A percentile compares a stretch with the other conserved stretches of the same genome.
Evolutionary conservation across 768 basidiomycete species (phyloP).

Genomic region (Candolleomyces eurysporus): DNA sequence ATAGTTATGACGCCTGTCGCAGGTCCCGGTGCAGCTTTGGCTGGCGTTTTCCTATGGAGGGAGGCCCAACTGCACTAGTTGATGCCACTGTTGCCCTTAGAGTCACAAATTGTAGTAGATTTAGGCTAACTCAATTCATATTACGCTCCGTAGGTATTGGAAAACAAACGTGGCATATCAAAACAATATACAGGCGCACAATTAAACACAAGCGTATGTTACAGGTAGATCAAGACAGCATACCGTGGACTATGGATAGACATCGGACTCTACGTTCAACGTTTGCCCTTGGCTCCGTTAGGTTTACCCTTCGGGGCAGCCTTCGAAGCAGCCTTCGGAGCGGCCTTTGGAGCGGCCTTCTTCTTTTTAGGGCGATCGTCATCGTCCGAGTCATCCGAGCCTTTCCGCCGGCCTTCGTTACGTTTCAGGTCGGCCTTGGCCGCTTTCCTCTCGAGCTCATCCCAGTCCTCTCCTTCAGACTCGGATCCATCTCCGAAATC

Average conservation of each 20-base stretch:
- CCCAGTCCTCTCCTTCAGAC: slow-evolving; percentile 91
- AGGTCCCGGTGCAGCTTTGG: slow-evolving; percentile 53
- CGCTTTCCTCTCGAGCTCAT: slow-evolving; percentile 89
- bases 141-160: no score
- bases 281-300: slow-evolving; percentile 19
- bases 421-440: slow-evolving; percentile 67
- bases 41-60: slow-evolving; percentile 48
- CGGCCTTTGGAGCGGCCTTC: slow-evolving; percentile 18
- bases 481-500: slow-evolving; percentile 57
- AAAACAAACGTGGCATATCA: not conserved
- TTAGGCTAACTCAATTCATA: no score
- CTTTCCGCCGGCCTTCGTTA: slow-evolving; percentile 31
- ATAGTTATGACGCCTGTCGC: slow-evolving; percentile 36
- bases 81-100: no score
- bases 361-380: slow-evolving; percentile 49
- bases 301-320: slow-evolving; percentile 31
- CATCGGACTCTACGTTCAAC: not conserved
- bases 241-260: no score
- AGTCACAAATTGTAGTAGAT: no score
- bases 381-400: slow-evolving; percentile 45
- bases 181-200: not conserved
- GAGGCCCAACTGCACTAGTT: slow-evolving; percentile 25
- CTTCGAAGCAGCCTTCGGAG: slow-evolving; percentile 18
- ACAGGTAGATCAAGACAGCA: not conserved
- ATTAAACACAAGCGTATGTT: slow-evolving; percentile 4